These are phyloP conservation scores for Cordyceps fumosorosea DNA, from an alignment of 2,329 filamentous ascomycete species.

Conservation along the genomic window DNA sequence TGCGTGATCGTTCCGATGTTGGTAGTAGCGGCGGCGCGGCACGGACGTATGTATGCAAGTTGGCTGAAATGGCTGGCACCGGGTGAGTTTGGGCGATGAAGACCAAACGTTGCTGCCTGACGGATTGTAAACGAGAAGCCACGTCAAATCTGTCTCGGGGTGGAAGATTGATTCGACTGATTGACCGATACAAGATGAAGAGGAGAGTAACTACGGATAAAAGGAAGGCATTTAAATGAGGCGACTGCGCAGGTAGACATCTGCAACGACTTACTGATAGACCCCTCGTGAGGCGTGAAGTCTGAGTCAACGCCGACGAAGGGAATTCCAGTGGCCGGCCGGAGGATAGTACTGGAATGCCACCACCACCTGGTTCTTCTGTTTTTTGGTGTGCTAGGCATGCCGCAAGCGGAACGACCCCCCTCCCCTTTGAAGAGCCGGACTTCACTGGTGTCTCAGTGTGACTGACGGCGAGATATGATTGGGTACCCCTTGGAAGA, in stretches of 20 bases:
- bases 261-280: background rate
- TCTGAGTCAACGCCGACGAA: background rate
- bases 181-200: background rate
- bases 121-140: background rate
- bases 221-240: background rate
- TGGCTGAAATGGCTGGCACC: background rate
- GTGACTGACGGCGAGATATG: background rate
- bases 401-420: background rate
- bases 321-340: slow-evolving; percentile 10
- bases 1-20: background rate
- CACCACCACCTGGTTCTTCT: background rate
- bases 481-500: background rate
- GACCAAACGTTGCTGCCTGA: background rate
- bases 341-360: slow-evolving; percentile 10
- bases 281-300: background rate
- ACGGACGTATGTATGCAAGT: background rate
- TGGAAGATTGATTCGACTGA: background rate
- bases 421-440: background rate
- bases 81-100: background rate
- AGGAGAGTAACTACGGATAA: background rate
- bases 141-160: background rate
- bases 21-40: background rate
- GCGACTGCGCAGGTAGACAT: background rate
- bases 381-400: background rate
- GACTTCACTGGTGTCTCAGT: background rate